These are phyloP conservation scores for Gnomoniopsis sp. DNA, from an alignment of 2,329 filamentous ascomycete species.

Conservation along the genomic window DNA sequence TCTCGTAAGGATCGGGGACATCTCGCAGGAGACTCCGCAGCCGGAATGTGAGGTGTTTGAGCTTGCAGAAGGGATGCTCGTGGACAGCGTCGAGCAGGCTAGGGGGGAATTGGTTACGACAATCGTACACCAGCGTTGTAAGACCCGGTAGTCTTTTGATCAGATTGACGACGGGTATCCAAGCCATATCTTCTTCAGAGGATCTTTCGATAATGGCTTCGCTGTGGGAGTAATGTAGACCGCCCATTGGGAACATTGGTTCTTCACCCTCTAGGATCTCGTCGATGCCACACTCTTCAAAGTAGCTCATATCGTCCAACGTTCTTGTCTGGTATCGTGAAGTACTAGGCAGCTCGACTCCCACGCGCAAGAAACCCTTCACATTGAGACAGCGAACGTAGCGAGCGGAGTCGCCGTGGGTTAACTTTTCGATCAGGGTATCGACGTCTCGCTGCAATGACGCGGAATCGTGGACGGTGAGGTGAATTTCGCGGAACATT, in stretches of 20 bases:
- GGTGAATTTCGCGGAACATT: background rate
- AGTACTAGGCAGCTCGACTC: too few relatives aligned
- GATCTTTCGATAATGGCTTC: background rate
- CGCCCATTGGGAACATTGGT: too few relatives aligned
- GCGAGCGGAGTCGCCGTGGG: too few relatives aligned
- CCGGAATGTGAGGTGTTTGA: background rate
- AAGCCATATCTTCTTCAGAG: background rate
- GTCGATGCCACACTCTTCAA: too few relatives aligned
- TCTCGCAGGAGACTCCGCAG: background rate
- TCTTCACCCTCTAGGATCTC: too few relatives aligned
- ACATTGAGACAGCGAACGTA: too few relatives aligned
- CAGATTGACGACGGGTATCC: background rate
- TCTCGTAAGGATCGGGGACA: background rate
- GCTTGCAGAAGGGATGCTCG: background rate
- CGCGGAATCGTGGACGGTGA: background rate
- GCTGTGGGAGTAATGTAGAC: background rate
- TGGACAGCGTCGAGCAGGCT: background rate
- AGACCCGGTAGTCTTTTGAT: background rate
- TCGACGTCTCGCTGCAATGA: too few relatives aligned
- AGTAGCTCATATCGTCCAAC: too few relatives aligned
- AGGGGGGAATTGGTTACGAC: slow-evolving; percentile 1
- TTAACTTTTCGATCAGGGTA: too few relatives aligned
- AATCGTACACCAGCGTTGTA: background rate
- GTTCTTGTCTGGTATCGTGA: too few relatives aligned
- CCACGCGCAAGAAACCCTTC: too few relatives aligned